Evolutionary conservation across 2,329 filamentous ascomycete species (phyloP), one percentile per base, ranked within the genome.

Genomic region (Xylaria sp.): DNA sequence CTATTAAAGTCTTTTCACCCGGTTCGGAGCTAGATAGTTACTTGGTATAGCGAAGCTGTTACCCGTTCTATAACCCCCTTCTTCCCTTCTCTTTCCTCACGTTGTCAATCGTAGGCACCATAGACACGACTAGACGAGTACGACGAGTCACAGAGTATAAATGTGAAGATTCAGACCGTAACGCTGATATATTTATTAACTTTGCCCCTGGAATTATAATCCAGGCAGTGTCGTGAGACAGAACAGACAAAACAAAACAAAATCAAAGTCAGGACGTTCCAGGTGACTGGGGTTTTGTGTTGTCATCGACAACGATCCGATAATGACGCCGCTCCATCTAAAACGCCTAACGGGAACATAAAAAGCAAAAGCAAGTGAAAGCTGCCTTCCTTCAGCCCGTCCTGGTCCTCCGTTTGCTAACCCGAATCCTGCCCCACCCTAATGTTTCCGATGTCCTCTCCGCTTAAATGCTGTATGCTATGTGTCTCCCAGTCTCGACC

Each of bases 391-490:
- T 31, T 49, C 43, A 28, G 23, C 48, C 63, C 15, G 25, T 36
- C 63, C 36, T 36, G 51, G 33, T 36, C 20, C 25, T 60, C 54
- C 62, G 28, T 55, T 62, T 59, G 31, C 41, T 41, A n/a, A 46
- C 52, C 61, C 66, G 23, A 18, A 48, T 54, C 18, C 15, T 18
- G 15, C 41, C 41, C 41, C 60, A 54, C 23, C 28, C 28, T 28
- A 5, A 33, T 36, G 39, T 51, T 56, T 43, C 57, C 31, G 49
- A 65, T 43, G 56, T 1, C 67, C 61, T 62, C 33, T 36, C 69
- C 61, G 51, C 61, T 52, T 65, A 7, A 52, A 67, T 71, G 69
- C 66, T 64, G 55, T 65, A 59, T 71, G 67, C 64, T 58, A 55
- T 65, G 33, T 62, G 33, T 39, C n/a, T 64, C 48, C 33, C 52